phyloP scores from a whole-genome alignment of 306 rosid species.

The Acacia confusa region DNA sequence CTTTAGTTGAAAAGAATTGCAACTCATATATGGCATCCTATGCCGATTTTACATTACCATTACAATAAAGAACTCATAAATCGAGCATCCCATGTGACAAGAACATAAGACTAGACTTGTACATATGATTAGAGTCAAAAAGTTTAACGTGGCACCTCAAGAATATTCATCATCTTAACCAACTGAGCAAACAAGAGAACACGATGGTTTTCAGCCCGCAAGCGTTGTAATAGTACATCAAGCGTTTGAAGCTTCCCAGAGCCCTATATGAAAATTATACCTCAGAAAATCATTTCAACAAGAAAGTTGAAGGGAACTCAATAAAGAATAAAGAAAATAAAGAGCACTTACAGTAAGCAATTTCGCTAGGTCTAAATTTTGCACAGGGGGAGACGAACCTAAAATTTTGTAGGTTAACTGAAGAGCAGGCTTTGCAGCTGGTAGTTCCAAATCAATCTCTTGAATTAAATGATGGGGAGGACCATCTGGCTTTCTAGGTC shows the following conservation, averaged over 20 bases:
- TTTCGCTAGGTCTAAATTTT: constrained; percentile 96
- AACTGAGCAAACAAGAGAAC: constrained; percentile 97
- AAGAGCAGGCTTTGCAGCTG: constrained; percentile 83
- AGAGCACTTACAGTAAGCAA: constrained; percentile 78
- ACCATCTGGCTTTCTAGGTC: constrained; percentile 76
- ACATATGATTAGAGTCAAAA: constrained; percentile 10
- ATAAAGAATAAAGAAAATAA: constrained; percentile 8
- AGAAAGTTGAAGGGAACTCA: background rate
- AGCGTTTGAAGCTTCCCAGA: constrained; percentile 99
- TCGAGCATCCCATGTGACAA: constrained; percentile 11
- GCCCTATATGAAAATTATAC: constrained; percentile 58
- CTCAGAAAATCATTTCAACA: constrained; percentile 17
- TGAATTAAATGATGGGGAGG: constrained; percentile 79
- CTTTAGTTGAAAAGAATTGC: background rate
- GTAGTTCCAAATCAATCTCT: constrained; percentile 82
- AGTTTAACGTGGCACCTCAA: constrained; percentile 59
- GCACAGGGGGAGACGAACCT: constrained; percentile 93
- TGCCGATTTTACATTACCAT: constrained; percentile 12
- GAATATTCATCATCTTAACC: constrained; percentile 98
- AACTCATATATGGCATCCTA: background rate
- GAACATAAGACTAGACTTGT: background rate
- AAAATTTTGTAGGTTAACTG: constrained; percentile 80
- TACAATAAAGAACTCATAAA: constrained; percentile 19
- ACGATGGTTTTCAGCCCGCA: constrained; percentile 91
- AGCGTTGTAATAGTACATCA: constrained; percentile 88